Conservation (phyloP, 2,329 filamentous ascomycete species). For the Stachybotrys chlorohalonatus region DNA sequence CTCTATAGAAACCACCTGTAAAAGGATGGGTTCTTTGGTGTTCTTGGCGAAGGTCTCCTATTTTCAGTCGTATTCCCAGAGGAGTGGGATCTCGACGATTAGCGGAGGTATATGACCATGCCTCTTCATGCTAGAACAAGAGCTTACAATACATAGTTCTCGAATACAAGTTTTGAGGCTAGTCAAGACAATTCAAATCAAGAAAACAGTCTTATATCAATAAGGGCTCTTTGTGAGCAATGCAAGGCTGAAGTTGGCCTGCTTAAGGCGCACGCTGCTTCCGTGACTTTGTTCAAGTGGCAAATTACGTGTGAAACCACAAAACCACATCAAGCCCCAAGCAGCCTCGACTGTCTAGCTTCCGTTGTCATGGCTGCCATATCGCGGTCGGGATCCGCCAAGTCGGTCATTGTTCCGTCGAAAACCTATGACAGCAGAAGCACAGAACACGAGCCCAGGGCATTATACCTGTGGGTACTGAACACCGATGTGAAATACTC, state of each 20-base stretch:
- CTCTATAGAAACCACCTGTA: constrained; percentile 26
- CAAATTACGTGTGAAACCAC: constrained; percentile 32
- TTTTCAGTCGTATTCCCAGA: constrained; percentile 40
- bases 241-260: constrained; percentile 40
- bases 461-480: constrained; percentile 45
- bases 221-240: constrained; percentile 33
- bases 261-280: constrained; percentile 32
- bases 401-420: constrained; percentile 39
- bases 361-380: constrained; percentile 43
- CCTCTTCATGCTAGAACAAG: constrained; percentile 4
- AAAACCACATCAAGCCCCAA: constrained; percentile 20
- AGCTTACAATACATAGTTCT: constrained; percentile 27
- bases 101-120: constrained; percentile 34
- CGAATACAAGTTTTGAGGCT: constrained; percentile 18
- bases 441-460: constrained; percentile 4
- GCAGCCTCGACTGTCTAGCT: constrained; percentile 40
- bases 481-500: constrained; percentile 46
- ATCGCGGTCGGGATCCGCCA: constrained; percentile 48
- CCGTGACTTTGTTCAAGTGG: constrained; percentile 50
- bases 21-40: constrained; percentile 30
- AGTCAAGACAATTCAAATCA: constrained; percentile 19
- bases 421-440: constrained; percentile 4
- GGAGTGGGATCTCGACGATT: constrained; percentile 40
- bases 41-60: constrained; percentile 22
- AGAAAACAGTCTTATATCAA: constrained; percentile 17